phyloP scores from a whole-genome alignment of 495 filamentous ascomycete genomes.

The Aspergillus leporis region DNA sequence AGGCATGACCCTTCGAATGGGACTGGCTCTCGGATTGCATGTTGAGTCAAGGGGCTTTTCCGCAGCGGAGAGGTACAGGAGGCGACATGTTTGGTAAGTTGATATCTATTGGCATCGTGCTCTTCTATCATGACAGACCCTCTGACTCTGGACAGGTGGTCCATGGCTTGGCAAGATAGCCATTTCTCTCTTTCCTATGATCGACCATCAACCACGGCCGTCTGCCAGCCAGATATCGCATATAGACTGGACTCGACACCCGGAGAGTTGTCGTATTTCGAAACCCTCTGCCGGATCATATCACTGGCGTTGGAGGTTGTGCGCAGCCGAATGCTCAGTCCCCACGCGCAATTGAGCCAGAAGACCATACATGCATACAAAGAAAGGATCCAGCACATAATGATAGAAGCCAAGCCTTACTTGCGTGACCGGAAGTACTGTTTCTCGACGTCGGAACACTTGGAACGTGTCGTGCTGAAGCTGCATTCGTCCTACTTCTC shows the following conservation, averaged over 20 bases:
- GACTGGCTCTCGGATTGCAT: conserved; percentile 58
- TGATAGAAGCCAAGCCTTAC: conserved; percentile 52
- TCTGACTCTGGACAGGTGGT: conserved; percentile 46
- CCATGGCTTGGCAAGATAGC: conserved; percentile 63
- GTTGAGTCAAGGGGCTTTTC: conserved; percentile 51
- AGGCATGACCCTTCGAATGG: conserved; percentile 59
- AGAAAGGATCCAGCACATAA: conserved; percentile 51
- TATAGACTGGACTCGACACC: conserved; percentile 39
- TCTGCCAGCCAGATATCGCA: conserved; percentile 50
- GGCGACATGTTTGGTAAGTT: conserved; percentile 46
- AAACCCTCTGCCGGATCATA: conserved; percentile 54
- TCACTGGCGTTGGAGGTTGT: conserved; percentile 57
- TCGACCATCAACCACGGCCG: conserved; percentile 53
- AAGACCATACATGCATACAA: conserved; percentile 52
- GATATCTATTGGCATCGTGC: not conserved
- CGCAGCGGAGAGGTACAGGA: conserved; percentile 36
- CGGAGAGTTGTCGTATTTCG: conserved; percentile 50
- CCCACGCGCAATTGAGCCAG: conserved; percentile 41
- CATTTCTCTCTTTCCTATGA: conserved; percentile 63
- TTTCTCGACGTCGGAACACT: conserved; percentile 46
- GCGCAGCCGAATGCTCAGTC: conserved; percentile 52
- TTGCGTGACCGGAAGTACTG: conserved; percentile 53
- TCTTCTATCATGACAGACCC: not conserved
- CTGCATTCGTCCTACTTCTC: conserved; percentile 59
- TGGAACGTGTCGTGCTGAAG: conserved; percentile 57